Evolutionary conservation across 768 basidiomycete genomes (phyloP).

Genomic region (Kwoniella heveanensis): DNA sequence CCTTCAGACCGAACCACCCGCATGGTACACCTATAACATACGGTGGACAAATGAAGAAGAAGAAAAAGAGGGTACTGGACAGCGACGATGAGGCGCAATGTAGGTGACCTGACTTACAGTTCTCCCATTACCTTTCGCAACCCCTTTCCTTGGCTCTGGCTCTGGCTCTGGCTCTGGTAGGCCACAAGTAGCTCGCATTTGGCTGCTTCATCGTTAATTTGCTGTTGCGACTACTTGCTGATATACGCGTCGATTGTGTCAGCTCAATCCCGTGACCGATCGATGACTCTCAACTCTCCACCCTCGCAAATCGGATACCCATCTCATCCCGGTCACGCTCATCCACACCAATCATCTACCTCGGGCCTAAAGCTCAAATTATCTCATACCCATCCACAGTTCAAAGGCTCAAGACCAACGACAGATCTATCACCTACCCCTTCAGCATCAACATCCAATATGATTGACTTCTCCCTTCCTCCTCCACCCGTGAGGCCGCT

Average conservation of each 20-base stretch:
- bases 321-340: constrained; percentile 6
- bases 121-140: too few relatives aligned
- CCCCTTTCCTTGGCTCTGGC: too few relatives aligned
- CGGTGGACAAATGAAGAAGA: constrained; percentile 40
- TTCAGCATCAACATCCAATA: constrained; percentile 23
- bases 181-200: too few relatives aligned
- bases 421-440: constrained; percentile 39
- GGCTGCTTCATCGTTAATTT: too few relatives aligned
- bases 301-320: constrained; percentile 21
- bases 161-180: too few relatives aligned
- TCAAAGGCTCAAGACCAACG: constrained; percentile 13
- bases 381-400: constrained; percentile 19
- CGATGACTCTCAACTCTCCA: constrained; percentile 34
- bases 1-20: constrained; percentile 21
- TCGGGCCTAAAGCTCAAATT: constrained; percentile 50
- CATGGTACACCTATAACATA: constrained; percentile 32
- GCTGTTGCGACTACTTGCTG: not conserved
- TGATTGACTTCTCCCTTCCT: constrained; percentile 51
- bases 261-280: constrained; percentile 35
- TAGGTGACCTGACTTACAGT: too few relatives aligned
- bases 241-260: not conserved
- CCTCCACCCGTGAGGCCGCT: constrained; percentile 35
- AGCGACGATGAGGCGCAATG: constrained; percentile 47
- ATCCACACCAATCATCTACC: constrained; percentile 29
- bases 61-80: constrained; percentile 45